phyloP scores from a whole-genome alignment of 805 yeast species.

The Wickerhamomyces xylosicus region DNA sequence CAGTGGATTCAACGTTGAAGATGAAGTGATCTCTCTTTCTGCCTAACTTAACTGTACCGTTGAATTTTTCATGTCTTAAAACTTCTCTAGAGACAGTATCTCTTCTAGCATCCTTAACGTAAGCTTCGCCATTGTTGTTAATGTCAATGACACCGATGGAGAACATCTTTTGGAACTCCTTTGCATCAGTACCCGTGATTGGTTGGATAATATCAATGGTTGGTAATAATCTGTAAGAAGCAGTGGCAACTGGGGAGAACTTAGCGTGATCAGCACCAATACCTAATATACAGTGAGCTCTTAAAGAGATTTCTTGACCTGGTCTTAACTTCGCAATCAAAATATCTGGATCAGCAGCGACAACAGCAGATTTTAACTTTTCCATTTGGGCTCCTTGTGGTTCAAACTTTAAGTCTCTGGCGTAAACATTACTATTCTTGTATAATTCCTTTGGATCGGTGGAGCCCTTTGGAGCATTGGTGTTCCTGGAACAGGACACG shows the following conservation, averaged over 20 bases:
- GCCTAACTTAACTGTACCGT: slow-evolving; percentile 83
- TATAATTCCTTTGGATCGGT: slow-evolving; percentile 79
- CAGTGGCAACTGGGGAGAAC: slow-evolving; percentile 94
- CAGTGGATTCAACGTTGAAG: slow-evolving; percentile 89
- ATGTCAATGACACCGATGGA: slow-evolving; percentile 88
- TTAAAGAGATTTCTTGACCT: slow-evolving; percentile 87
- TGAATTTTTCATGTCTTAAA: slow-evolving; percentile 83
- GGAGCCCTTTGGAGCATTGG: slow-evolving; percentile 67
- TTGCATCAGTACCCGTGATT: slow-evolving; percentile 67
- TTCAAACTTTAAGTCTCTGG: slow-evolving; percentile 79
- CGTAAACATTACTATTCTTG: slow-evolving; percentile 79
- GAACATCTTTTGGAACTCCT: slow-evolving; percentile 79
- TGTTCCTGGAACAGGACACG: slow-evolving; percentile 76
- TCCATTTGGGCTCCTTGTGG: slow-evolving; percentile 86
- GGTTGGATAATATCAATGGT: slow-evolving; percentile 68
- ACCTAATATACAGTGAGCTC: slow-evolving; percentile 88
- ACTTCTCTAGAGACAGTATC: slow-evolving; percentile 98
- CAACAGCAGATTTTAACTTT: slow-evolving; percentile 59
- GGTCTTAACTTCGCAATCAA: slow-evolving; percentile 89
- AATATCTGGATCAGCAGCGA: slow-evolving; percentile 80
- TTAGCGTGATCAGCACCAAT: slow-evolving; percentile 94
- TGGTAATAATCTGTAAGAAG: slow-evolving; percentile 90
- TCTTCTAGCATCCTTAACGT: slow-evolving; percentile 79
- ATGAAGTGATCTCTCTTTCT: slow-evolving; percentile 88
- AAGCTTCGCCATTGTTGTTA: slow-evolving; percentile 56